Evolutionary conservation across 352 stramenopile species (phyloP).

Genomic region (Hyphochytrium catenoides): DNA sequence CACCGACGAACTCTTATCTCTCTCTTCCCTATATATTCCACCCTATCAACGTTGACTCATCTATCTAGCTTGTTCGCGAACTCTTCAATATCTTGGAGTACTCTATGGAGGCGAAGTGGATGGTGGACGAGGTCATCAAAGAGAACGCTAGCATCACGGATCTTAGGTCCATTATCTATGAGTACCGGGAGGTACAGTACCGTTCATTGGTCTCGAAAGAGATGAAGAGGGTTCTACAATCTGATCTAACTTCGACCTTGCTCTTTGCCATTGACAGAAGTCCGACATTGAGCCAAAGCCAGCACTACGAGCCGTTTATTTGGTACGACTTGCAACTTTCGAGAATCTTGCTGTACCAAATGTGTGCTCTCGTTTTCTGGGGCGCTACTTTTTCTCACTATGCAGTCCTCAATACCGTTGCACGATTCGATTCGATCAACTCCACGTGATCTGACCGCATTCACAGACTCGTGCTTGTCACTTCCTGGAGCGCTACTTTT

Average conservation of each 20-base stretch:
- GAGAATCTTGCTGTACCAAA: too few relatives aligned
- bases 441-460: not conserved
- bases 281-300: conserved; percentile 46
- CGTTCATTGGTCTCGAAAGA: not conserved
- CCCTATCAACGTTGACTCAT: not conserved
- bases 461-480: conserved; percentile 47
- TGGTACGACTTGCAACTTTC: too few relatives aligned
- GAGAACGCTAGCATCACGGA: conserved; percentile 39
- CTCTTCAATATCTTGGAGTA: conserved; percentile 23
- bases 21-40: not conserved
- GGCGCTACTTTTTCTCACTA: not conserved
- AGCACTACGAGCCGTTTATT: conserved; percentile 40
- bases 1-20: conserved; percentile 23
- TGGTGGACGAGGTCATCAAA: conserved; percentile 44
- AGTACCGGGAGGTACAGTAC: conserved; percentile 27
- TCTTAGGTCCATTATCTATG: conserved; percentile 41
- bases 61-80: conserved; percentile 20
- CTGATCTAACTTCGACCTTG: conserved; percentile 1
- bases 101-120: conserved; percentile 27
- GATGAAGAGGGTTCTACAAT: not conserved
- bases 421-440: too few relatives aligned
- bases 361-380: too few relatives aligned
- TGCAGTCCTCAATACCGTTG: too few relatives aligned
- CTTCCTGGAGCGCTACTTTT: conserved; percentile 62
- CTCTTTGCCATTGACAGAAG: not conserved